Conservation (phyloP, 2,329 filamentous ascomycete genomes). For the Monosporascus sp. region DNA sequence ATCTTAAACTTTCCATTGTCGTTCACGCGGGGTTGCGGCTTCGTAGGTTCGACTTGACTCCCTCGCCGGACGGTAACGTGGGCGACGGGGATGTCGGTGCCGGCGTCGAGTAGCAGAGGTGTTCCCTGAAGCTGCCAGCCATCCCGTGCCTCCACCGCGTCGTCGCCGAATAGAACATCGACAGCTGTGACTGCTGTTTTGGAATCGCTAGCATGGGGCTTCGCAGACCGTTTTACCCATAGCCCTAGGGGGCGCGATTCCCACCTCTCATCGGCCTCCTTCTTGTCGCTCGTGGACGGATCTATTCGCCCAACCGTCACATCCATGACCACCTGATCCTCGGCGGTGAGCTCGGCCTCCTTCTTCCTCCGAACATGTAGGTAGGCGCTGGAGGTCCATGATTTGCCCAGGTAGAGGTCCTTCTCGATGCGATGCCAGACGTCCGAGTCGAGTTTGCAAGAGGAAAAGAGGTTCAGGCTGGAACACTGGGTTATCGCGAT, state of each 20-base stretch:
- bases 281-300: slow-evolving; percentile 54
- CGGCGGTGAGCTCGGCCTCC: slow-evolving; percentile 71
- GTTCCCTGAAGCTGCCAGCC: slow-evolving; percentile 78
- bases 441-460: slow-evolving; percentile 66
- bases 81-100: slow-evolving; percentile 58
- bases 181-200: slow-evolving; percentile 71
- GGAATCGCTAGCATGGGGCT: slow-evolving; percentile 69
- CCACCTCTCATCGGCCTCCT: slow-evolving; percentile 61
- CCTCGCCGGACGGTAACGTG: slow-evolving; percentile 77
- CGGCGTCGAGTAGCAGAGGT: slow-evolving; percentile 64
- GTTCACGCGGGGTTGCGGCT: slow-evolving; percentile 69
- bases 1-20: slow-evolving; percentile 97
- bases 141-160: slow-evolving; percentile 82
- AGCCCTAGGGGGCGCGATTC: slow-evolving; percentile 71
- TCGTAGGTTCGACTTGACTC: slow-evolving; percentile 55
- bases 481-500: slow-evolving; percentile 74
- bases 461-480: slow-evolving; percentile 66
- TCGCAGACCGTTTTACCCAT: slow-evolving; percentile 74
- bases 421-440: slow-evolving; percentile 83
- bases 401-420: slow-evolving; percentile 73
- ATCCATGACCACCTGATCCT: slow-evolving; percentile 77
- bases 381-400: slow-evolving; percentile 73
- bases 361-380: slow-evolving; percentile 77
- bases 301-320: slow-evolving; percentile 68
- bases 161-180: slow-evolving; percentile 83